phyloP scores from a whole-genome alignment of 2,329 filamentous ascomycete genomes.

The Botryosphaeria dothidea region DNA sequence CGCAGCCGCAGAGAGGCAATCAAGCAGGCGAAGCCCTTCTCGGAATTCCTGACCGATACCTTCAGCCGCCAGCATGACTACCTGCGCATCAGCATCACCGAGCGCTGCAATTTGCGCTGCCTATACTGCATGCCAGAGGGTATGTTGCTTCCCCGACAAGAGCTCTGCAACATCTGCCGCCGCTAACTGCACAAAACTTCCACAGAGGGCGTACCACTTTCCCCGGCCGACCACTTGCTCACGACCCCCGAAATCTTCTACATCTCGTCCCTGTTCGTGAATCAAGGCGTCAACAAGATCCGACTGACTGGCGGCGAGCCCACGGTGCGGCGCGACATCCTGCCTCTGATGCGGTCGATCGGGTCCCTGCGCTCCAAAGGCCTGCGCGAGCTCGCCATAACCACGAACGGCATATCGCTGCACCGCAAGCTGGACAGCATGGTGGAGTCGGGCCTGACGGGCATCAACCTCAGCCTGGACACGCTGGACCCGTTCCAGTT shows the following conservation, averaged over 20 bases:
- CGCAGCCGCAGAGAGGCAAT: conserved; percentile 36
- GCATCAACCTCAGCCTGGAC: conserved; percentile 90
- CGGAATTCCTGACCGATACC: conserved; percentile 87
- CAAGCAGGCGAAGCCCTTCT: conserved; percentile 71
- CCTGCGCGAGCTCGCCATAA: conserved; percentile 84
- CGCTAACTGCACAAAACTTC: neutral
- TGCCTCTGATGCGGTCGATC: conserved; percentile 87
- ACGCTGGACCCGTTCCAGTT: conserved; percentile 96
- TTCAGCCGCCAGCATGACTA: conserved; percentile 94
- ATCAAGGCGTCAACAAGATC: conserved; percentile 93
- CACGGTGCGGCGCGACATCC: conserved; percentile 86
- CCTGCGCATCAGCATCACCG: conserved; percentile 91
- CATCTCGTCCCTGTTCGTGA: conserved; percentile 88
- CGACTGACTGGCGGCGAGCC: conserved; percentile 93
- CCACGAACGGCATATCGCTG: conserved; percentile 89
- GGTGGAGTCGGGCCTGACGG: conserved; percentile 90
- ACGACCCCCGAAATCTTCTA: conserved; percentile 95
- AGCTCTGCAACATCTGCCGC: neutral
- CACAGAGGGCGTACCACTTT: conserved; percentile 78
- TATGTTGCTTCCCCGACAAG: conserved; percentile 24
- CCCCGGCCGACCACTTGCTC: conserved; percentile 74
- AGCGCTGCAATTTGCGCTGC: conserved; percentile 93
- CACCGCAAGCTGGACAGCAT: conserved; percentile 89
- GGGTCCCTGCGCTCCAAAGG: conserved; percentile 74
- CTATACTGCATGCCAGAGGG: conserved; percentile 97